Evolutionary conservation across 345 rosid genomes (phyloP), one percentile per base, ranked within the genome.

Genomic region (Erucastrum elatum): DNA sequence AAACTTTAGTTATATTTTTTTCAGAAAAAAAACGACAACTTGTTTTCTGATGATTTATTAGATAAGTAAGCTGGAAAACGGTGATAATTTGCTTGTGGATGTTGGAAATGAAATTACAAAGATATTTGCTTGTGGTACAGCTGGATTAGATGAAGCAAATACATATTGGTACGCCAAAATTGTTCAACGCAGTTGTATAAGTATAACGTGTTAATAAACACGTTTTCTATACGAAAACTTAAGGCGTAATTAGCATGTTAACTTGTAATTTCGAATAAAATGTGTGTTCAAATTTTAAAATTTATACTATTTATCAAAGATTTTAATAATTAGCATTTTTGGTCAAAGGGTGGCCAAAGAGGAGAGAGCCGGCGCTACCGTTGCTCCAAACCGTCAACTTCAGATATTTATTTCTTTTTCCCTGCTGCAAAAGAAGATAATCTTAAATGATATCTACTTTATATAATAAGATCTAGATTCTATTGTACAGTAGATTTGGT

Each of bases 71-170:
- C 66, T 77, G 76, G 71, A 70, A 70, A 70, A 70, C 31, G 71
- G 77, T 13, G 72, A 33, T 41, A 53, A 30, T 56, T 71, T 65
- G 72, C 61, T 71, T 78, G 76, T 64, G 30, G 41, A 63, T 51
- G 70, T 77, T 77, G 59, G 70, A 51, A 70, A 64, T 15, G 2
- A 64, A 53, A 71, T 12, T 64, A 21, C 61, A 21, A 65, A 64
- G 37, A 16, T 2, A 56, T 0, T 3, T 65, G 5, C 30, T 11
- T 2, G 33, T 65, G 25, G 56, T 71, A 78, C 77, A 79, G 82
- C 82, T 79, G 77, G 74, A 72, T 79, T 44, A 72, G 58, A 66
- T 8, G 77, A 66, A 72, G 72, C 74, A 78, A 25, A 78, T 60
- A 60, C 77, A 78, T 59, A 25, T 33, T 78, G 41, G 49, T 66